Evolutionary conservation across 768 basidiomycete species (phyloP), one percentile per base, ranked within the genome.

Genomic region (Suillus brevipes): DNA sequence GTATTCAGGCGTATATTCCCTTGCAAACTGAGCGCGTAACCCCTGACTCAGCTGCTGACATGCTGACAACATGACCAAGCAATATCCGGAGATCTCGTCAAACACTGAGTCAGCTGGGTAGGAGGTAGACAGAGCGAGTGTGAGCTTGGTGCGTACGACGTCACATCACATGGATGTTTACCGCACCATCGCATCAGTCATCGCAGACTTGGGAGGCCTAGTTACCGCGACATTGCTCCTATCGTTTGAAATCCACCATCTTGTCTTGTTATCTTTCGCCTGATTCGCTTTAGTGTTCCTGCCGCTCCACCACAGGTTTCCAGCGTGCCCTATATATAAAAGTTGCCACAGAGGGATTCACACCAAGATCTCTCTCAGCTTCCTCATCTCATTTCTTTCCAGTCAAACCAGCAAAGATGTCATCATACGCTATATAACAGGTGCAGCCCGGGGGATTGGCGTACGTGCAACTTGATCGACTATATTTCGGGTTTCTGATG

Each of bases 361-460:
- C 0, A 52, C 7, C 0, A 61, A 28, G 18, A 25, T 14, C 34
- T 65, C 38, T 38, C 42, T 31, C 31, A 31, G 31, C 31, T 43
- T n/a, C 38, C 16, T 23, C 60, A 61, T 52, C 42, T 31, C n/a
- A n/a, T n/a, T n/a, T n/a, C n/a, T n/a, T n/a, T n/a, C n/a, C 56
- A 38, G 14, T 12, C 38, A 49, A 31, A 34, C 37, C 28, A n/a
- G 2, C 25, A 34, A 61, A 38, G 40, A 66, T 65, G 73, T 47
- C 73, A 47, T 73, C 73, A 3, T 73, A 68, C 61, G 65, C 62
- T n/a, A n/a, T 6, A 62, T 72, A 43, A 66, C 72, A 52, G 74
- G 74, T 18, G 74, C 74, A 9, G 67, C 72, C n/a, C 75, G 75
- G 34, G 70, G 71, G 0, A 69, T 77, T 42, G 75, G 73, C 1